Evolutionary conservation across 768 basidiomycete species (phyloP).

Genomic region (Lentinula guzmanii): DNA sequence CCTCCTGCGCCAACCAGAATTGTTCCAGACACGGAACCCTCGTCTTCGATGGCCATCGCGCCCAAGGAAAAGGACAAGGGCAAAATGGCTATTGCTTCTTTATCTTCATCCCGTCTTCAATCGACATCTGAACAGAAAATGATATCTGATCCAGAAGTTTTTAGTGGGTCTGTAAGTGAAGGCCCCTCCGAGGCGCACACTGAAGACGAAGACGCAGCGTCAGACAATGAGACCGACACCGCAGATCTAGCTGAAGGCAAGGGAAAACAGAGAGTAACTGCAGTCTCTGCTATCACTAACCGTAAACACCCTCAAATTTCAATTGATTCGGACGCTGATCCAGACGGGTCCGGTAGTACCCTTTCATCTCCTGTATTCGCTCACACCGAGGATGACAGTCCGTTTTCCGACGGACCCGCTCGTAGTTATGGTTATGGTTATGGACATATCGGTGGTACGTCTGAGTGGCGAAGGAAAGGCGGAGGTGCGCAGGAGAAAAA

Average conservation of each 20-base stretch:
- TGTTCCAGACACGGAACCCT: not conserved
- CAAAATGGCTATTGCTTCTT: not conserved
- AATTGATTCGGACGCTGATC: slow-evolving; percentile 2
- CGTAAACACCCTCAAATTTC: not conserved
- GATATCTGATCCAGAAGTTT: not conserved
- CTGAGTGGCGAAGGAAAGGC: not conserved
- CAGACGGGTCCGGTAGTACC: slow-evolving; percentile 4
- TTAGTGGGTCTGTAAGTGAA: not conserved
- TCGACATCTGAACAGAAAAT: not conserved
- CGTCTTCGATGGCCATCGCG: not conserved
- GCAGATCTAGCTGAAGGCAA: not conserved
- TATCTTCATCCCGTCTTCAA: not conserved
- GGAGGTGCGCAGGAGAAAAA: not conserved
- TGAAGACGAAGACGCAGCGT: not conserved
- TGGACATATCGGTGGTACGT: not conserved
- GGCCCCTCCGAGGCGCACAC: not conserved
- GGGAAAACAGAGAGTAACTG: not conserved
- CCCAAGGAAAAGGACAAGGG: not conserved
- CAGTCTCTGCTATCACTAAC: not conserved
- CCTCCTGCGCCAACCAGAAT: not conserved
- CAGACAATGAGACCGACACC: not conserved
- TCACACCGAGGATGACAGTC: slow-evolving; percentile 20
- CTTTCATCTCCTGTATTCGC: slow-evolving; percentile 38
- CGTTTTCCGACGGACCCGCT: not conserved
- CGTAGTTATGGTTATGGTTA: slow-evolving; percentile 5